Evolutionary conservation across 768 basidiomycete genomes (phyloP), one percentile per base, ranked within the genome.

Genomic region (Naganishia antarctica): DNA sequence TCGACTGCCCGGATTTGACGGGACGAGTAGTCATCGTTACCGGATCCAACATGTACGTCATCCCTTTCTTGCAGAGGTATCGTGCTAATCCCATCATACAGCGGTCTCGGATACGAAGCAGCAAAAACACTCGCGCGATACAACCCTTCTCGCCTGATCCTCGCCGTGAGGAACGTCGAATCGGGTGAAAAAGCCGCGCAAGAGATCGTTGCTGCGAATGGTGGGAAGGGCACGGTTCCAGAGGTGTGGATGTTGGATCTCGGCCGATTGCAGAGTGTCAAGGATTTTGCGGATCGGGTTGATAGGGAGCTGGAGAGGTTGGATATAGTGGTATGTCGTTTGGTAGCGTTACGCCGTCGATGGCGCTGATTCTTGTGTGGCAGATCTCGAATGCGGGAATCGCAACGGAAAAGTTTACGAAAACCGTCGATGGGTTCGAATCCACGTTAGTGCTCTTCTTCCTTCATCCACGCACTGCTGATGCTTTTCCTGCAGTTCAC

Each of bases 191-290:
- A 64, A 40, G 69, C 66, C 31, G 67, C 64, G 15, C 25, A 45
- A 41, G 57, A 46, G 34, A 63, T 70, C 44, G 44, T 51, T n/a
- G 51, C 65, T 8, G 32, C 41, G 28, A 57, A 50, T 31, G 66
- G 48, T 18, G 62, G 45, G 0, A 67, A 67, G 43, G 25, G 25
- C 15, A 51, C 50, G 2, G 53, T 64, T 18, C 57, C 65, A 9
- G 69, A 70, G 37, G 67, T 70, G 2, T 70, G 69, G 69, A 15
- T 61, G 23, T 25, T 70, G 21, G 69, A 70, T 58, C 13, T 68
- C 57, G 64, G 68, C 13, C 44, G 47, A n/a, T 50, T 68, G 47
- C 43, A 46, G 41, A 66, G 51, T 18, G 62, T 70, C 57, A 68
- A 66, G 50, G 65, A 50, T 29, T 70, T 68, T 49, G 67, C 43